A percentile compares a stretch with the other conserved stretches of the same genome.
Evolutionary conservation across 306 rosid species (phyloP).

Genomic region (Prunus kanzakura): DNA sequence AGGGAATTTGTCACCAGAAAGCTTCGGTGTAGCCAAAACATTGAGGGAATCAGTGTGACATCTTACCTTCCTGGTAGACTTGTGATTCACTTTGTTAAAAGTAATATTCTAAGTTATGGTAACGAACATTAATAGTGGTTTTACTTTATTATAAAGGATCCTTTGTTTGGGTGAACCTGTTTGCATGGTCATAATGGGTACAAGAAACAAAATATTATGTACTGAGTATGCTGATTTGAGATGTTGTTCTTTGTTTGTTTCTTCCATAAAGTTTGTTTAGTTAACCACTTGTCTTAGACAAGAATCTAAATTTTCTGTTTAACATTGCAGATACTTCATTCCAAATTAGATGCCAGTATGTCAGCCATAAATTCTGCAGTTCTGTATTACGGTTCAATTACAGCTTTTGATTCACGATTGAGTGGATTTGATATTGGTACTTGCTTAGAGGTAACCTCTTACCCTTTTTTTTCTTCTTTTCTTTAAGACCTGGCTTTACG

Average conservation of each 20-base stretch:
- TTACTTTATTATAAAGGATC: not conserved
- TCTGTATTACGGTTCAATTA: slow-evolving; percentile 90
- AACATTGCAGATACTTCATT: slow-evolving; percentile 63
- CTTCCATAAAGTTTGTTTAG: not conserved
- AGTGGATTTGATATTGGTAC: slow-evolving; percentile 87
- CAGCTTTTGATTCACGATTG: slow-evolving; percentile 61
- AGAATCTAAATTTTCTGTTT: slow-evolving; percentile 19
- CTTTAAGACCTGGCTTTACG: not conserved
- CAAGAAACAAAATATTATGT: not conserved
- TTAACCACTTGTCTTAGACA: slow-evolving; percentile 22
- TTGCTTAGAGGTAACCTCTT: slow-evolving; percentile 82
- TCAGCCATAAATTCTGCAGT: slow-evolving; percentile 51
- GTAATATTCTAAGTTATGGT: not conserved
- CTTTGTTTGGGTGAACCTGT: not conserved
- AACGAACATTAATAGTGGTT: not conserved
- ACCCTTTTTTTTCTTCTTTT: not conserved
- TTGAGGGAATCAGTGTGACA: not conserved
- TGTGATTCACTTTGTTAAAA: not conserved
- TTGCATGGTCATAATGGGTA: not conserved
- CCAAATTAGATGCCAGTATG: slow-evolving; percentile 52
- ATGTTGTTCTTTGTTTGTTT: not conserved
- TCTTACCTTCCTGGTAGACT: not conserved
- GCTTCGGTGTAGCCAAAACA: not conserved
- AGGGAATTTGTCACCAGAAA: not conserved
- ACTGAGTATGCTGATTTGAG: not conserved